phyloP scores from a whole-genome alignment of 169 alveolate species.

The Fabrea salina region DNA sequence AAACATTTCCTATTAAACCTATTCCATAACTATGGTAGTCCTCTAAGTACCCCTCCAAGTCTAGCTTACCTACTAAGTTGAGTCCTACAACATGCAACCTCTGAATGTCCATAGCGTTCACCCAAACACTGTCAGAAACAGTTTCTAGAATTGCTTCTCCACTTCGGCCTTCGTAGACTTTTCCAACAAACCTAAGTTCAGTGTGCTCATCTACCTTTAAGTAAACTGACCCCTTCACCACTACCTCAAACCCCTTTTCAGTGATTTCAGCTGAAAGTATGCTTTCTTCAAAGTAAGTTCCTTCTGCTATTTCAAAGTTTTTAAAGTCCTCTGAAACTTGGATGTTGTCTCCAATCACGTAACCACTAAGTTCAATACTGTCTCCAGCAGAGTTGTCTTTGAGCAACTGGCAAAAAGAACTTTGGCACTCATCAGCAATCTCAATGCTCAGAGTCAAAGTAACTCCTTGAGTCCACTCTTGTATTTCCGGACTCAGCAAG shows the following conservation, averaged over 20 bases:
- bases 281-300: not conserved
- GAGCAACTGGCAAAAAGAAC: not conserved
- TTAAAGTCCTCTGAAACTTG: not conserved
- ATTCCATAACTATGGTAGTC: not conserved
- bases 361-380: not conserved
- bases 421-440: not conserved
- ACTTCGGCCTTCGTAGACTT: not conserved
- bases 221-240: not conserved
- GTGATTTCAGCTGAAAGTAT: not conserved
- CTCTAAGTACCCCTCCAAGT: not conserved
- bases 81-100: not conserved
- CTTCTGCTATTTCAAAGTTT: not conserved
- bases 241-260: not conserved
- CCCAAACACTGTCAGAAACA: not conserved
- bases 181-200: not conserved
- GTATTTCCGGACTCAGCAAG: not conserved
- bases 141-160: not conserved
- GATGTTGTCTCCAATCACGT: not conserved
- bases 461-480: constrained; percentile 4
- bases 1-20: not conserved
- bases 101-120: not conserved
- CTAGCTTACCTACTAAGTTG: not conserved
- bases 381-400: not conserved
- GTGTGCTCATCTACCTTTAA: not conserved
- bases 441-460: not conserved